Evolutionary conservation across 805 yeast species (phyloP).

Genomic region (Suhomyces tanzawaensis): DNA sequence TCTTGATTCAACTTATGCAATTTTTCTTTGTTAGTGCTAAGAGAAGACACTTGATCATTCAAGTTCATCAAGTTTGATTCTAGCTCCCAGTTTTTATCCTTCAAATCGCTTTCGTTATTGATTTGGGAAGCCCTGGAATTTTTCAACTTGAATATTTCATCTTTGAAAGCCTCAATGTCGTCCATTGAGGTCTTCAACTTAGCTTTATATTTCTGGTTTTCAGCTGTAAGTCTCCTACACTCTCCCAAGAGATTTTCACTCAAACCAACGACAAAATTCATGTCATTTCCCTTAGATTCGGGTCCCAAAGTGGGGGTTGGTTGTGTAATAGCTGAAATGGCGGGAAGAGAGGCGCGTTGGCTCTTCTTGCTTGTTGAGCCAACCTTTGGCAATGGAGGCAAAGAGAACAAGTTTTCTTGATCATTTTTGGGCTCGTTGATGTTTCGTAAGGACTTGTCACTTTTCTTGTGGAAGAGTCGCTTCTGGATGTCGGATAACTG

Average conservation of each 20-base stretch:
- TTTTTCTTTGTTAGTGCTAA: conserved; percentile 40
- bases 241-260: conserved; percentile 70
- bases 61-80: conserved; percentile 50
- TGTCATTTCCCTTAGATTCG: conserved; percentile 54
- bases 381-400: conserved; percentile 10
- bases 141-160: conserved; percentile 33
- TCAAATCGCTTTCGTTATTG: conserved; percentile 46
- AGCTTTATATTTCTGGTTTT: conserved; percentile 47
- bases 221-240: conserved; percentile 68
- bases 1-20: conserved; percentile 33
- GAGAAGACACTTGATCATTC: conserved; percentile 41
- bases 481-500: conserved; percentile 45
- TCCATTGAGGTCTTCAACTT: conserved; percentile 43
- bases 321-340: conserved; percentile 14
- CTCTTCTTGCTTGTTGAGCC: conserved; percentile 2
- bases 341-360: conserved; percentile 6
- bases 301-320: conserved; percentile 37
- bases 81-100: conserved; percentile 65
- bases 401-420: conserved; percentile 16
- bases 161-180: conserved; percentile 40
- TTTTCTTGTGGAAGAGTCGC: conserved; percentile 26
- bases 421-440: conserved; percentile 9
- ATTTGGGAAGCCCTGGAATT: conserved; percentile 33
- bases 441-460: conserved; percentile 9
- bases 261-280: conserved; percentile 69